These are phyloP conservation scores for Serpula lacrymans DNA, from an alignment of 768 basidiomycete genomes.

Conservation along the genomic window DNA sequence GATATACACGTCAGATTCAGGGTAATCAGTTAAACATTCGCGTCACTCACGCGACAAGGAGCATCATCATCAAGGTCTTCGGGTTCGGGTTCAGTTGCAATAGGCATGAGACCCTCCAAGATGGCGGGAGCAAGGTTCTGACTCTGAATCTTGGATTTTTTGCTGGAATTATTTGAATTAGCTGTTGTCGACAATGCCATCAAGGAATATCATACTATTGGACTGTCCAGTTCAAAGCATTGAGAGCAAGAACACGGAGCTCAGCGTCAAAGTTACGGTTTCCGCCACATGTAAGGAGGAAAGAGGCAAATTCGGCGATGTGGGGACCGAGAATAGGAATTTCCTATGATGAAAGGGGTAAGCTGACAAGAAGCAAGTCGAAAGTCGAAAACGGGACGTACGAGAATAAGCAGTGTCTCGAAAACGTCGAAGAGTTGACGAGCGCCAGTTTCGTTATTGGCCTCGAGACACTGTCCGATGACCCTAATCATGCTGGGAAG, in stretches of 20 bases:
- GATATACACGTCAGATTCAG: conserved; percentile 12
- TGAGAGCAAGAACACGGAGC: conserved; percentile 86
- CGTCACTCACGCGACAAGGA: conserved; percentile 72
- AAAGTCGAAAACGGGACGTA: conserved; percentile 30
- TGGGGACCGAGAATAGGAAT: conserved; percentile 89
- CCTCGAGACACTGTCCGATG: conserved; percentile 77
- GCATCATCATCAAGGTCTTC: conserved; percentile 93
- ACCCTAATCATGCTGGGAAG: conserved; percentile 88
- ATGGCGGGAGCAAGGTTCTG: conserved; percentile 82
- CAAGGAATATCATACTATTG: conserved; percentile 64
- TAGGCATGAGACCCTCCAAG: conserved; percentile 88
- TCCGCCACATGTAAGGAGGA: conserved; percentile 81
- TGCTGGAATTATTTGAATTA: conserved; percentile 46
- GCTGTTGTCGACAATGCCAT: neutral
- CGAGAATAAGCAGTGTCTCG: conserved; percentile 92
- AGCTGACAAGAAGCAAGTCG: neutral
- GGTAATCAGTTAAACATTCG: neutral
- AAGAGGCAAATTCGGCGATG: conserved; percentile 81
- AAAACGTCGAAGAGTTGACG: conserved; percentile 93
- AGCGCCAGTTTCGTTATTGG: conserved; percentile 75
- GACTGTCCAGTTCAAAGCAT: conserved; percentile 94
- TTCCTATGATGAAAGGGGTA: conserved; percentile 52
- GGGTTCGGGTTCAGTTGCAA: conserved; percentile 90
- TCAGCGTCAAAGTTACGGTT: conserved; percentile 74
- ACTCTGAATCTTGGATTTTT: conserved; percentile 92